phyloP scores from a whole-genome alignment of 495 filamentous ascomycete species.

The Aspergillus cavernicola region DNA sequence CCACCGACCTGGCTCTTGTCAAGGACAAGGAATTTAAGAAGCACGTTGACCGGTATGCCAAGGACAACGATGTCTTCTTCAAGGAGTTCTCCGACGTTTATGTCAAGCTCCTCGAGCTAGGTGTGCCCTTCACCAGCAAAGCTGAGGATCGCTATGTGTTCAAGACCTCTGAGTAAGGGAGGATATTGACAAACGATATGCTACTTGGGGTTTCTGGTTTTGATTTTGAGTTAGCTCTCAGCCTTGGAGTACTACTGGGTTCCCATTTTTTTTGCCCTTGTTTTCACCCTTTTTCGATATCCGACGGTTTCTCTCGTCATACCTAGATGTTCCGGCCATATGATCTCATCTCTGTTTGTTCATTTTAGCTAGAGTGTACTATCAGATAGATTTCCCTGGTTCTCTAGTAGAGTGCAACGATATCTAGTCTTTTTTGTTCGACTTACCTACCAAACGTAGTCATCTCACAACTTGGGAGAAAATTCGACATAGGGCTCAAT shows the following conservation, averaged over 20 bases:
- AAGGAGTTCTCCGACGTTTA: constrained; percentile 81
- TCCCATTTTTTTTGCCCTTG: constrained; percentile 9
- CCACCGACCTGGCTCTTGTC: constrained; percentile 81
- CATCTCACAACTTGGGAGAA: too few relatives aligned
- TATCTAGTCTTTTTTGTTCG: too few relatives aligned
- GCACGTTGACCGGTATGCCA: constrained; percentile 86
- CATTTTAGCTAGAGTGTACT: constrained; percentile 11
- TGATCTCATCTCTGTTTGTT: not conserved
- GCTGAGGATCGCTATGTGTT: constrained; percentile 68
- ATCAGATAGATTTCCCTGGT: constrained; percentile 7
- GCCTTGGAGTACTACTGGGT: constrained; percentile 1
- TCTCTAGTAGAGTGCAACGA: constrained; percentile 4
- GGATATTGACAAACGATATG: not conserved
- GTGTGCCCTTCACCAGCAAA: constrained; percentile 77
- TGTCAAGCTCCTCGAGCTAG: constrained; percentile 85
- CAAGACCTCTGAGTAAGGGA: constrained; percentile 60
- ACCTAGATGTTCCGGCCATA: constrained; percentile 6
- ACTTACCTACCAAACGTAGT: too few relatives aligned
- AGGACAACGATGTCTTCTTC: constrained; percentile 90
- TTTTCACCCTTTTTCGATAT: constrained; percentile 32
- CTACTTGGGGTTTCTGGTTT: constrained; percentile 10
- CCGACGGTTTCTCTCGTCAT: constrained; percentile 23
- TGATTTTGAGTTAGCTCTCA: constrained; percentile 7
- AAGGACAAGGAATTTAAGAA: constrained; percentile 85
- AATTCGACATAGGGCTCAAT: too few relatives aligned